Base-by-base conservation (phyloP, 345 rosid genomes). In the Populus simonii region DNA sequence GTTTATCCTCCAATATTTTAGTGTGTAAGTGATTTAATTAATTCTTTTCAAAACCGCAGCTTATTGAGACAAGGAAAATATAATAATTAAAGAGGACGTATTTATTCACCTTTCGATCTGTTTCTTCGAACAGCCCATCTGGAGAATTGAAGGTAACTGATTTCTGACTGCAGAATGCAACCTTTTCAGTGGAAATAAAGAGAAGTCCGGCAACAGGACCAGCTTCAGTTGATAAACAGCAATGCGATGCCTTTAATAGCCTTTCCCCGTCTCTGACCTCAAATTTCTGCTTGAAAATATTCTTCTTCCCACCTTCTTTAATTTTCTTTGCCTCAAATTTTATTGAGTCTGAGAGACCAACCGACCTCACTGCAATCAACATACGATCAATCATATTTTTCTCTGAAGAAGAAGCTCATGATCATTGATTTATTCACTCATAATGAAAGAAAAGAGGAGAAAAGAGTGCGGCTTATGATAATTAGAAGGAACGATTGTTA, bases 131-230 rank as follows among this genome's bases (percentile, higher is more conserved):
- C 9, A 83, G n/a, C 38, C 83, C 85, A 4, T 66, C 12, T 3
- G 82, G 69, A 59, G 81, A 78, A 57, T 71, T 70, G 17, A 79
- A 45, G 22, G 80, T 25, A 39, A 88, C 49, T 45, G 86, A 75
- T 65, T 76, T 77, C 33, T 86, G 79, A 49, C 87, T 81, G 76
- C 85, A 86, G 51, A 88, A 88, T 29, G 84, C 85, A 57, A 86
- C 15, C 39, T 79, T 86, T 12, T 69, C 36, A 1, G 83, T 86
- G 17, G 90, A 88, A 51, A 84, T 77, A 72, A 86, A 86, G 71
- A 88, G 83, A 29, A 88, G 80, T n/a, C 89, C 90, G 2, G 85
- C 82, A 72, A 86, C 84, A 12, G 90, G 87, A 62, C 90, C 89
- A 13, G 79, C 65, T 17, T 87, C 77, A 17, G 87, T 88, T 16